phyloP scores from a whole-genome alignment of 2,329 filamentous ascomycete species.

The Aspergillus latus region DNA sequence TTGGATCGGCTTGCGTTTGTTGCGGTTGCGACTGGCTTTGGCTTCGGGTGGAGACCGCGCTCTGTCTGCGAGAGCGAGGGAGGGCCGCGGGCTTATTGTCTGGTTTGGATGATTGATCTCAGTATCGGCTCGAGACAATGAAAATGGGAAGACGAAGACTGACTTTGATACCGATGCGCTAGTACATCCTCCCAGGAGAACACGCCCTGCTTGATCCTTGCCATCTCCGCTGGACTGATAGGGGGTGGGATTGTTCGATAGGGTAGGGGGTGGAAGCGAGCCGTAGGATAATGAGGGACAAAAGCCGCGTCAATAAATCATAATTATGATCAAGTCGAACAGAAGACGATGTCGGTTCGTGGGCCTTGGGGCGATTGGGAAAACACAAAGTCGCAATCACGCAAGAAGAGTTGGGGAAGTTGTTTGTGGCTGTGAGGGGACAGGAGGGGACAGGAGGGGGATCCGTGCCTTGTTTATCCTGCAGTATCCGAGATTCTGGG shows the following conservation, averaged over 20 bases:
- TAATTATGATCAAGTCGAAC: not conserved
- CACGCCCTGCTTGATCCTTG: slow-evolving; percentile 36
- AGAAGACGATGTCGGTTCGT: not conserved
- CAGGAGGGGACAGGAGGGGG: not conserved
- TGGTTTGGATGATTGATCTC: slow-evolving; percentile 1
- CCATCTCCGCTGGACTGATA: slow-evolving; percentile 24
- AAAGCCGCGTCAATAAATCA: slow-evolving; percentile 3
- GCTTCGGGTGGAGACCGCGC: slow-evolving; percentile 8
- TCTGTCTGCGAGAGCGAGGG: slow-evolving; percentile 18
- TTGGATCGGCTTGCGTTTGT: slow-evolving; percentile 15
- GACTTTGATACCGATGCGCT: slow-evolving; percentile 41
- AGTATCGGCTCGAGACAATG: not conserved
- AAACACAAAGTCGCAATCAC: not conserved
- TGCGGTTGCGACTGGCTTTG: slow-evolving; percentile 13
- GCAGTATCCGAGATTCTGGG: not conserved
- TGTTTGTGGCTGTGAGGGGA: slow-evolving; percentile 4
- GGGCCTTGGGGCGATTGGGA: not conserved
- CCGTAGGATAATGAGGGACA: not conserved
- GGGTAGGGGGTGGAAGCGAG: not conserved
- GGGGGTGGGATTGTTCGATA: not conserved
- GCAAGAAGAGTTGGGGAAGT: slow-evolving; percentile 7
- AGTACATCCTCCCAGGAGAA: slow-evolving; percentile 45
- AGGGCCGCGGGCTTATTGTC: slow-evolving; percentile 34
- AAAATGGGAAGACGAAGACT: slow-evolving; percentile 22
- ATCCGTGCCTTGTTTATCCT: not conserved